These are phyloP conservation scores for Calophaca sinica DNA, from an alignment of 306 rosid genomes.

Conservation along the genomic window DNA sequence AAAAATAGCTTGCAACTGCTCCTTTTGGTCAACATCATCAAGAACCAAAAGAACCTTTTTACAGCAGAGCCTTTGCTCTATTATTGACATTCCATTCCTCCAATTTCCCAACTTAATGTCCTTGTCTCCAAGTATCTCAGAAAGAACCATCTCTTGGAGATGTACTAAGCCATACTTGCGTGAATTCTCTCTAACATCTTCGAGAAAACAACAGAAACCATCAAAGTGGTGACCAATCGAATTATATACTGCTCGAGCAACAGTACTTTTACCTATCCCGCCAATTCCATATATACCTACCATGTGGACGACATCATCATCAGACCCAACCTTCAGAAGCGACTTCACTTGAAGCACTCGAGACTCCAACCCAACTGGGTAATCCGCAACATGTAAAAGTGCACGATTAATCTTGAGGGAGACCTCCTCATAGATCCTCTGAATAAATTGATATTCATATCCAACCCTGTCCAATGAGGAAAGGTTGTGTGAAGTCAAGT, in stretches of 20 bases:
- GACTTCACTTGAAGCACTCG: too few relatives aligned
- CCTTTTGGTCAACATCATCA: constrained; percentile 3
- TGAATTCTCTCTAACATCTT: constrained; percentile 12
- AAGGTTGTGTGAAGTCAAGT: not conserved
- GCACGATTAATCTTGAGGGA: not conserved
- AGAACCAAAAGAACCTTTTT: too few relatives aligned
- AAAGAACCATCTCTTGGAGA: constrained; percentile 10
- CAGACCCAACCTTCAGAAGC: not conserved
- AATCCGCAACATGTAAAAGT: not conserved
- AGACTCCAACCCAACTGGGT: too few relatives aligned
- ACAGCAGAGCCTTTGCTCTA: constrained; percentile 5
- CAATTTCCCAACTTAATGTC: not conserved
- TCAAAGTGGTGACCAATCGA: not conserved
- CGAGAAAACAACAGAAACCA: constrained; percentile 24
- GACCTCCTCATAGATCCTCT: not conserved
- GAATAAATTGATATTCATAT: constrained; percentile 7
- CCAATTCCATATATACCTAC: constrained; percentile 9
- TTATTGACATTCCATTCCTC: not conserved
- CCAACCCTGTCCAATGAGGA: not conserved
- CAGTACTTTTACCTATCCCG: not conserved
- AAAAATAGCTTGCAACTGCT: constrained; percentile 1
- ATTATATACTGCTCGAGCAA: constrained; percentile 18
- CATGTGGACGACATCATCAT: not conserved
- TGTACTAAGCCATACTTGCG: not conserved
- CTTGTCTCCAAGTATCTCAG: constrained; percentile 4